A percentile compares a stretch with the other conserved stretches of the same genome.
phyloP scores from a whole-genome alignment of 345 rosid genomes.

The Salix viminalis region DNA sequence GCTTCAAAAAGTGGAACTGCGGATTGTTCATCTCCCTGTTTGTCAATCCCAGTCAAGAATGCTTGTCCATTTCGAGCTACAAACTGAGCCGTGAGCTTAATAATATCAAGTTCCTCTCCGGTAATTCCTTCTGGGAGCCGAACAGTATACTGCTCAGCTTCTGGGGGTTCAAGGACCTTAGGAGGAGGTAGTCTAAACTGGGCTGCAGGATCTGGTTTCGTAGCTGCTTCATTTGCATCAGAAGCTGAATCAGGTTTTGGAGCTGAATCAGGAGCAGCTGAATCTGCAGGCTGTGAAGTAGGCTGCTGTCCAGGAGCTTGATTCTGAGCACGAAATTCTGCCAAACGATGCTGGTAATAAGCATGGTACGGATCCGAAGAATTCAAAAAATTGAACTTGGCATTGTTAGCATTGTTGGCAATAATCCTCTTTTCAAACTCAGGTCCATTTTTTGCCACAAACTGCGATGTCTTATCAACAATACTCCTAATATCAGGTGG shows the following conservation, averaged over 20 bases:
- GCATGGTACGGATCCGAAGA: slow-evolving; percentile 72
- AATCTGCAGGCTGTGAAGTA: slow-evolving; percentile 30
- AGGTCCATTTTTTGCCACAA: slow-evolving; percentile 70
- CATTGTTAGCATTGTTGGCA: slow-evolving; percentile 59
- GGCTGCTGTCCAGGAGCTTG: slow-evolving; percentile 41
- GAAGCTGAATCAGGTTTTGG: slow-evolving; percentile 29
- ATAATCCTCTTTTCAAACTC: slow-evolving; percentile 73
- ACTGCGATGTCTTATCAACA: slow-evolving; percentile 77
- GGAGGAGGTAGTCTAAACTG: slow-evolving; percentile 54
- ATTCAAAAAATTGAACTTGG: slow-evolving; percentile 68
- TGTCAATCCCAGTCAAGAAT: slow-evolving; percentile 63
- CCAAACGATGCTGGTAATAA: slow-evolving; percentile 63
- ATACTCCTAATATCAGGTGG: slow-evolving; percentile 79
- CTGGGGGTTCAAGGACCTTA: slow-evolving; percentile 68
- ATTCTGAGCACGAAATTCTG: slow-evolving; percentile 63
- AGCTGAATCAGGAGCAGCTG: slow-evolving; percentile 32
- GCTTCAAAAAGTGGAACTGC: slow-evolving; percentile 79
- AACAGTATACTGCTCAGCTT: slow-evolving; percentile 71
- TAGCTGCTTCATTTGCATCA: slow-evolving; percentile 26
- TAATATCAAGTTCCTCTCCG: slow-evolving; percentile 75
- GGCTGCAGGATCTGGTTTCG: slow-evolving; percentile 53
- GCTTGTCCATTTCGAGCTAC: slow-evolving; percentile 79
- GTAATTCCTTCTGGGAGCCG: slow-evolving; percentile 75
- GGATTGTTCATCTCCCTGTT: slow-evolving; percentile 71
- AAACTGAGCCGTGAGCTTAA: slow-evolving; percentile 83